These are phyloP conservation scores for Apiotrichum siamense DNA, from an alignment of 1,284 basidiomycete genomes.

Conservation along the genomic window DNA sequence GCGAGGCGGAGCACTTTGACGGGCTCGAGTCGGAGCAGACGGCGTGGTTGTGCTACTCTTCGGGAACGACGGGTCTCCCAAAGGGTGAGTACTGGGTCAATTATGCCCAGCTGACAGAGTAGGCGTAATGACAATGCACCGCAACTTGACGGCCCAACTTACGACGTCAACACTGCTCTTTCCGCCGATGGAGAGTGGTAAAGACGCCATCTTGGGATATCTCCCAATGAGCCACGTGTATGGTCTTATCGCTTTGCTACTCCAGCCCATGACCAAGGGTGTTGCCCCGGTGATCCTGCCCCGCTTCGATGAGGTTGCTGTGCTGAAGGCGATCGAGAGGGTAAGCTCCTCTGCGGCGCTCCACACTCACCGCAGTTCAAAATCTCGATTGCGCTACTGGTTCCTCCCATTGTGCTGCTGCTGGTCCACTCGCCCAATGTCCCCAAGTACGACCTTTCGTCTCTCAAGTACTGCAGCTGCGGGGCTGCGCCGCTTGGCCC, in stretches of 20 bases:
- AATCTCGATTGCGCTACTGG: conserved; percentile 61
- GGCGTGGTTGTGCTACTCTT: conserved; percentile 57
- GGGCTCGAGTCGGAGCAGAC: conserved; percentile 6
- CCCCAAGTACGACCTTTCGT: conserved; percentile 62
- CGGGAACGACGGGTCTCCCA: conserved; percentile 53
- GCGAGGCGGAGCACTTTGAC: conserved; percentile 8
- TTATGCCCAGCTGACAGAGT: no score
- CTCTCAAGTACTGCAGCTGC: conserved; percentile 59
- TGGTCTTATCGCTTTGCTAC: conserved; percentile 47
- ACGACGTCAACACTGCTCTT: conserved; percentile 2
- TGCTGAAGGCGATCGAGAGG: conserved; percentile 65
- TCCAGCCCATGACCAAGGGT: conserved; percentile 58
- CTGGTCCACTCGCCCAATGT: conserved; percentile 53
- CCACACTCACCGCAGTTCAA: no score
- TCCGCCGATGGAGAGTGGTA: conserved; percentile 4
- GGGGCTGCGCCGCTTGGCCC: conserved; percentile 75
- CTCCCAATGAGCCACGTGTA: conserved; percentile 19
- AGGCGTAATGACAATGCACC: conserved; percentile 58
- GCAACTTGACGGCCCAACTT: conserved; percentile 53
- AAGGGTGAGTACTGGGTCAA: no score
- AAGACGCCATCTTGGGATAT: conserved; percentile 10
- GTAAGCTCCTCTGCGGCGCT: no score
- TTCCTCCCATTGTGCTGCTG: conserved; percentile 73
- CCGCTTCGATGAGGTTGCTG: conserved; percentile 54
- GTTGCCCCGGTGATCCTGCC: conserved; percentile 62